Evolutionary conservation across 2,329 filamentous ascomycete species (phyloP).

Genomic region (Stachybotrys chlorohalonatus): DNA sequence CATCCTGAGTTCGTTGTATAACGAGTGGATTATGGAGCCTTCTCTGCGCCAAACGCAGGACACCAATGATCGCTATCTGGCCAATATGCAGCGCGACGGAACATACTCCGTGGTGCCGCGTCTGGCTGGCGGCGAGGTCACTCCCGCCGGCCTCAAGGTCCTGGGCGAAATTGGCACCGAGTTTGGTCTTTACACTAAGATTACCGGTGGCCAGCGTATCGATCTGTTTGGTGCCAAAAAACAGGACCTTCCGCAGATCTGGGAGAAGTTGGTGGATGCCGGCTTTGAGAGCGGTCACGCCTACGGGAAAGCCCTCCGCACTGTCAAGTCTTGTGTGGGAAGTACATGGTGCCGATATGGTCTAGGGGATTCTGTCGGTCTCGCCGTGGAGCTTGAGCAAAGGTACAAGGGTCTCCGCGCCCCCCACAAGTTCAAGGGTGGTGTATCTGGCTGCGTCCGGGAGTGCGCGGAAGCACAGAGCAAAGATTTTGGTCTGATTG

Average conservation of each 20-base stretch:
- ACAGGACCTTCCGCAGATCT: constrained; percentile 75
- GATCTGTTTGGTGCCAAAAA: constrained; percentile 90
- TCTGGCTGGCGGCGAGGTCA: constrained; percentile 78
- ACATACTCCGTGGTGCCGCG: constrained; percentile 85
- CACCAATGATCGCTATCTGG: constrained; percentile 81
- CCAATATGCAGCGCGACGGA: constrained; percentile 85
- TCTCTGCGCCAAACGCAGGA: constrained; percentile 70
- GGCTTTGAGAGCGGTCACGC: constrained; percentile 89
- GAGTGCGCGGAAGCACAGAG: constrained; percentile 90
- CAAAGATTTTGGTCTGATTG: constrained; percentile 89
- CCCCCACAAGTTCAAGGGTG: constrained; percentile 87
- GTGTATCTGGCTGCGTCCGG: constrained; percentile 82
- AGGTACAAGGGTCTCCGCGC: constrained; percentile 85
- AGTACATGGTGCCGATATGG: constrained; percentile 88
- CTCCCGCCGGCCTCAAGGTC: constrained; percentile 72
- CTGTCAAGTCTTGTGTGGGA: constrained; percentile 86
- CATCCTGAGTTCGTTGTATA: constrained; percentile 76
- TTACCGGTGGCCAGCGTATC: constrained; percentile 85
- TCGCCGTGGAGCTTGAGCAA: constrained; percentile 81
- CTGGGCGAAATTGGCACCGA: constrained; percentile 80
- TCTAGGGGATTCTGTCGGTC: constrained; percentile 81
- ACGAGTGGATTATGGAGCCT: constrained; percentile 70
- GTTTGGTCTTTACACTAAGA: constrained; percentile 81
- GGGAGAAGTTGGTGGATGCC: constrained; percentile 69
- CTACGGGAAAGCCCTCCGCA: constrained; percentile 81